Percentiles rank a stretch among this genome's conserved stretches.
phyloP scores from a whole-genome alignment of 768 basidiomycete genomes.

The Podaxis sp. region DNA sequence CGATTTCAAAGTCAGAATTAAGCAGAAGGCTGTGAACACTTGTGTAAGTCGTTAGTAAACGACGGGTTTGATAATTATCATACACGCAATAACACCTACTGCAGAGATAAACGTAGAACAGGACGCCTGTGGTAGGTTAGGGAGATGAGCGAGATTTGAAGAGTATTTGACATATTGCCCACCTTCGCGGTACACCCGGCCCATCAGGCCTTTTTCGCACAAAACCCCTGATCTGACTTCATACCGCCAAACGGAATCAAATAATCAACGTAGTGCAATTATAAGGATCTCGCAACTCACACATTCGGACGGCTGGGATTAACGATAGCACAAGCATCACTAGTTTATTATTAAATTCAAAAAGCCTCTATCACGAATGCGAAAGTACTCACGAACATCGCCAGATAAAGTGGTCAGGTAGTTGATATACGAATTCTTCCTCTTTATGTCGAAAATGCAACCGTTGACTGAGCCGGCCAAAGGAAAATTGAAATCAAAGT shows the following conservation, averaged over 20 bases:
- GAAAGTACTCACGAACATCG: background rate
- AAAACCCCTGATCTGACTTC: background rate
- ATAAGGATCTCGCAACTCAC: background rate
- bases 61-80: no score
- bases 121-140: background rate
- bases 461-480: no score
- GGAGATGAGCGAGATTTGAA: background rate
- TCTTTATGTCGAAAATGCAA: no score
- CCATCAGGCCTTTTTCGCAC: background rate
- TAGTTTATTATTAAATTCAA: background rate
- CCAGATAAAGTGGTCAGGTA: no score
- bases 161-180: background rate
- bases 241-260: background rate
- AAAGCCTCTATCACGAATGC: background rate
- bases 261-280: background rate
- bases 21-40: no score
- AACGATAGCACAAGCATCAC: background rate
- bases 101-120: background rate
- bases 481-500: no score
- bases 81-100: background rate
- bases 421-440: no score
- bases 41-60: no score
- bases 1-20: no score
- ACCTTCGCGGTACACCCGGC: background rate
- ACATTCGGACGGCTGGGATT: background rate